Evolutionary conservation across 768 basidiomycete species (phyloP), one percentile per base, ranked within the genome.

Genomic region (Neoboletus magnificus): DNA sequence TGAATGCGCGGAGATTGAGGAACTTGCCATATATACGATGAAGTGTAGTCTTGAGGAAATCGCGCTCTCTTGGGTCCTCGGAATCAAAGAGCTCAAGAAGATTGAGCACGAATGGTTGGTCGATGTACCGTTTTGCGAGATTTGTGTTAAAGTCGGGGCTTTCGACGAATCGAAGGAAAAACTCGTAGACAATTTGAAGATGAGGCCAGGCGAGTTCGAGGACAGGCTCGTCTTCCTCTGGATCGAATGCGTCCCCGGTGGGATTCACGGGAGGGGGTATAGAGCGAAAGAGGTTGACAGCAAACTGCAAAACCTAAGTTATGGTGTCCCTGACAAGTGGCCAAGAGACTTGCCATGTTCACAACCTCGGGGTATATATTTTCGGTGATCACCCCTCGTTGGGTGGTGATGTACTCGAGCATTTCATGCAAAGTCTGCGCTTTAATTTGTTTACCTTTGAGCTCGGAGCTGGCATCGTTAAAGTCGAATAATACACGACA

Each of bases 21-120:
- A 99, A 98, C 79, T 98, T 98, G 71, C 97, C 97, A 68, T 99
- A 99, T 73, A 99, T 98, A 56, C 97, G 88, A 72, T 99, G 97
- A 25, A 99, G 80, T 7, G 97, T 99, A 7, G 97, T 99, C 78
- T 99, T 99, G 66, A 99, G 84, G 73, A 99, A 99, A 71, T 99
- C 97, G 62, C 97, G 93, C 74, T 99, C 97, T 58, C 97, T 84
- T 29, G 97, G 97, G 69, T 99, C 97, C 74, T 99, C 97, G 40
- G 91, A 94, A 73, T 99, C 97, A 70, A 99, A 99, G 41, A 99
- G 84, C 64, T 99, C 97, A 50, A 99, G 87, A 52, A 99, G 85
- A 72, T 93, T 93, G 57, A 99, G 82, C 12, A 99, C 93, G 69
- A 99, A 99, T 30, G 83, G 75, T 65, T 98, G 96, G 69, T 98